Evolutionary conservation across 345 rosid genomes (phyloP), one percentile per base, ranked within the genome.

Genomic region (Eutrema heterophyllum): DNA sequence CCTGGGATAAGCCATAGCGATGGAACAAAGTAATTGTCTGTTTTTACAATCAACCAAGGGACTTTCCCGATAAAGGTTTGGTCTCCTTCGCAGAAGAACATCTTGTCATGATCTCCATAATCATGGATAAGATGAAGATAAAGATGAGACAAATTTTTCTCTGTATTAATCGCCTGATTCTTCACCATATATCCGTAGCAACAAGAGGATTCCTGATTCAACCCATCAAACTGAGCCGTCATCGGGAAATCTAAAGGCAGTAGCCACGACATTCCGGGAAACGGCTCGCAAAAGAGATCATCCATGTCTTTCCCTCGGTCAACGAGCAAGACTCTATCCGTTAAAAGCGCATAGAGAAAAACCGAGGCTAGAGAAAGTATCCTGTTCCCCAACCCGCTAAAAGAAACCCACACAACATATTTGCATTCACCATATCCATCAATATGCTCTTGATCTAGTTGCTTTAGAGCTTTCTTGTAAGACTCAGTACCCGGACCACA

Each of bases 1-100:
- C 87, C 65, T 3, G 87, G 88, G 6, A 89, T 84, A 14, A 86
- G 73, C 78, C 84, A 89, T 7, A 87, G 82, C 24, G 90, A 87
- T 3, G 96, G 92, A 46, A 80, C 81, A 73, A 87, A 87, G 82
- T 89, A 87, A 45, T 84, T 84, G 46, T 89, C 86, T 9, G 90
- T 83, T 61, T 80, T 87, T 38, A 89, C 69, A 2, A 86, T 83
- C 84, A 87, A 81, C 96, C 96, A 89, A 2, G 89, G 90, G 2
- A 82, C 81, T 64, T 81, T 67, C 55, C 71, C 54, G 0, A 89
- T 80, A 44, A 77, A 26, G 26, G 66, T 53, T 76, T 89, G 96
- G 39, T 86, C 83, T 59, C 81, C 87, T 57, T 89, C 79, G 4
- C 92, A 86, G 73, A 87, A 89, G 82, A 89, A 87, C 73, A 83